Evolutionary conservation across 345 rosid genomes (phyloP).

Genomic region (Bretschneidera sinensis): DNA sequence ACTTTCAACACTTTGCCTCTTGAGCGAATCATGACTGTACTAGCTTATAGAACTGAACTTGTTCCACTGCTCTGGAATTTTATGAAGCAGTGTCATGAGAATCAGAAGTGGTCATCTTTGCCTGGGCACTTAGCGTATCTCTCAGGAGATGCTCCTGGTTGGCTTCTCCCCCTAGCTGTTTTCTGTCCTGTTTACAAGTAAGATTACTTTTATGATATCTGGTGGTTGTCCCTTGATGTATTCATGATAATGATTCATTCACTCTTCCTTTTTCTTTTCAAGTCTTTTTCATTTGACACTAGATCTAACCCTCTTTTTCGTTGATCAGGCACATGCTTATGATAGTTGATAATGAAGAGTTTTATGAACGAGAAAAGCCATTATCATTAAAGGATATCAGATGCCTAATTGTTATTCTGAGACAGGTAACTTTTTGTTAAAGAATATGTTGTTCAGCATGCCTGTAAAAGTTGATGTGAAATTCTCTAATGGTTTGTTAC

Average conservation of each 20-base stretch:
- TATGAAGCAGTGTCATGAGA: constrained; percentile 86
- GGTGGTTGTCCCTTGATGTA: background rate
- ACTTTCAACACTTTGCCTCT: constrained; percentile 71
- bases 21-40: constrained; percentile 78
- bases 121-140: constrained; percentile 53
- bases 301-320: constrained; percentile 25
- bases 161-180: constrained; percentile 92
- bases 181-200: constrained; percentile 98
- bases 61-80: constrained; percentile 87
- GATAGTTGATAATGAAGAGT: constrained; percentile 94
- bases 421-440: constrained; percentile 50
- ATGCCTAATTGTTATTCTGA: constrained; percentile 67
- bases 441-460: background rate
- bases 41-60: constrained; percentile 95
- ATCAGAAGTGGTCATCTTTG: constrained; percentile 72
- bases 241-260: too few species aligned
- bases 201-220: constrained; percentile 20
- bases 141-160: constrained; percentile 84
- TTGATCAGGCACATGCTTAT: constrained; percentile 93
- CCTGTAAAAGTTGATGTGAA: background rate
- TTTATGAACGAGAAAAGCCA: constrained; percentile 93
- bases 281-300: too few species aligned
- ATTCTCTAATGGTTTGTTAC: background rate
- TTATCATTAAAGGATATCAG: constrained; percentile 72
- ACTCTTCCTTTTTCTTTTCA: too few species aligned